Evolutionary conservation across 768 basidiomycete species (phyloP).

Genomic region (Lactifluus subvellereus): DNA sequence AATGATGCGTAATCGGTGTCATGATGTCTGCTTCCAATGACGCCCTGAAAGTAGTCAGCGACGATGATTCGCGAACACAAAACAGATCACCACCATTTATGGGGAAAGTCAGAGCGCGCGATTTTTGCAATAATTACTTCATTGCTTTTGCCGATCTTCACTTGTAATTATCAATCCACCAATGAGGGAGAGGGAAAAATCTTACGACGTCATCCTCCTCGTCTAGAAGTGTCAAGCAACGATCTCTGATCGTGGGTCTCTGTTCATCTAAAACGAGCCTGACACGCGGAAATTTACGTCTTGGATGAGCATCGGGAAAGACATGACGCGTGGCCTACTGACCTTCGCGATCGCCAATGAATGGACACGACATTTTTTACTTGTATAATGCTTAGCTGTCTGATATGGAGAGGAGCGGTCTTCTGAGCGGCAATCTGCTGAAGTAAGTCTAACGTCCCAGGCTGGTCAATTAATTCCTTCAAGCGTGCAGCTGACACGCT

Average conservation of each 20-base stretch:
- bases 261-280: conserved; percentile 70
- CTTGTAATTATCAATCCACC: conserved; percentile 14
- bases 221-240: conserved; percentile 62
- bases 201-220: conserved; percentile 73
- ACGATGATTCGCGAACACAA: neutral
- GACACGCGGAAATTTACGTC: conserved; percentile 8
- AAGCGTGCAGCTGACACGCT: conserved; percentile 52
- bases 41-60: conserved; percentile 41
- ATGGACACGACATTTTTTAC: conserved; percentile 74
- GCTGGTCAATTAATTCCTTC: conserved; percentile 59
- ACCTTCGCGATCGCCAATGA: conserved; percentile 81
- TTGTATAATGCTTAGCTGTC: conserved; percentile 81
- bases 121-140: conserved; percentile 70
- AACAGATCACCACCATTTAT: conserved; percentile 48
- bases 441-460: conserved; percentile 65
- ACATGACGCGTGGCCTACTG: conserved; percentile 27
- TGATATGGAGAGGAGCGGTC: conserved; percentile 55
- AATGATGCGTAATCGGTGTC: conserved; percentile 45
- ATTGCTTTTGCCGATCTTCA: conserved; percentile 74
- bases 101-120: conserved; percentile 71
- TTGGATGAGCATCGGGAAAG: neutral
- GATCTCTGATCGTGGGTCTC: conserved; percentile 54
- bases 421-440: conserved; percentile 65
- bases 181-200: neutral
- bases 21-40: conserved; percentile 51